A percentile compares a stretch with the other conserved stretches of the same genome.
These are phyloP conservation scores for Colletotrichum costaricense DNA, from an alignment of 2,329 filamentous ascomycete genomes.

Conservation along the genomic window DNA sequence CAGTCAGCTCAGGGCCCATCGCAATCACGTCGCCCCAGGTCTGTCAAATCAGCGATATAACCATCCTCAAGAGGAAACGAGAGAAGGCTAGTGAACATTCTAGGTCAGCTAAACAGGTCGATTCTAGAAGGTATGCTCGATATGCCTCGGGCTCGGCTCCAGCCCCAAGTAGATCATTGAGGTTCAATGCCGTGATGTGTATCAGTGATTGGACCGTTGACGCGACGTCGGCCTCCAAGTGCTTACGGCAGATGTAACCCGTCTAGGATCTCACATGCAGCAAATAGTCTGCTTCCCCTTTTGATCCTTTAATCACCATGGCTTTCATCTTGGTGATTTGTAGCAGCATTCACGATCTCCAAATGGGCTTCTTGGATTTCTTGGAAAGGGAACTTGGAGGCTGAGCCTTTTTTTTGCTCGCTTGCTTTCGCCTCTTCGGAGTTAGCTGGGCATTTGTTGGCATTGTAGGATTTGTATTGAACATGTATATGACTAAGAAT, in stretches of 20 bases:
- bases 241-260: conserved; percentile 35
- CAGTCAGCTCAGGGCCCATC: background rate
- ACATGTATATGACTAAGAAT: too few species aligned
- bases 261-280: conserved; percentile 27
- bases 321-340: too few species aligned
- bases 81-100: background rate
- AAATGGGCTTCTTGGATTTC: background rate
- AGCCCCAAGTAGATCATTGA: background rate
- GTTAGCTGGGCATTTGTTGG: background rate
- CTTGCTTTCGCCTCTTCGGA: background rate
- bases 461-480: background rate
- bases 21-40: background rate
- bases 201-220: conserved; percentile 10
- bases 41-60: background rate
- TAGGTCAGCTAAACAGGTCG: background rate
- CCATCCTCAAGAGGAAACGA: background rate
- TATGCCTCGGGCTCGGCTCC: background rate
- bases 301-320: too few species aligned
- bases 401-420: background rate
- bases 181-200: background rate
- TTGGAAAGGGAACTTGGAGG: background rate
- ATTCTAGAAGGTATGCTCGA: background rate
- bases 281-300: background rate
- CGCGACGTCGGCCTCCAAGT: conserved; percentile 11
- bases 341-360: background rate